These are phyloP conservation scores for Thermothelomyces thermophilus DNA, from an alignment of 2,329 filamentous ascomycete genomes.

Conservation along the genomic window DNA sequence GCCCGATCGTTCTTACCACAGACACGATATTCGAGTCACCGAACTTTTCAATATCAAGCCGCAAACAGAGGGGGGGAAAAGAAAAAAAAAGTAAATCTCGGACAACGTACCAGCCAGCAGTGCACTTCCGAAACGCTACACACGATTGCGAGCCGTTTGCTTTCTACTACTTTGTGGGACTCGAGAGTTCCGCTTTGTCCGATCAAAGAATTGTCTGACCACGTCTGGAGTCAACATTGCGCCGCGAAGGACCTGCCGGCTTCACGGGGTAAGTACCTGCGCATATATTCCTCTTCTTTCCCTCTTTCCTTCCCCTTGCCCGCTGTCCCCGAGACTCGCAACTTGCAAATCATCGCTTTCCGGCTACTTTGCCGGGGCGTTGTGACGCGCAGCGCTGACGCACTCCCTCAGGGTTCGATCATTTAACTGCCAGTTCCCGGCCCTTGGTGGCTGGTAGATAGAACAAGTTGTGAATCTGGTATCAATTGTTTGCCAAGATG, in stretches of 20 bases:
- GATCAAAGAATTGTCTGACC: no score
- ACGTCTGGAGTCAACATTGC: background rate
- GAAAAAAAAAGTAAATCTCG: no score
- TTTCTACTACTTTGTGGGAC: constrained; percentile 1
- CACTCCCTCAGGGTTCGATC: no score
- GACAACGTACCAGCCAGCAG: background rate
- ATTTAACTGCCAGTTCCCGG: no score
- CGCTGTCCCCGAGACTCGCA: constrained; percentile 1
- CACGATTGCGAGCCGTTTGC: background rate
- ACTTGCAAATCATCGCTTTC: no score
- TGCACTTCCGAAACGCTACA: background rate
- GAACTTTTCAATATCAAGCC: no score
- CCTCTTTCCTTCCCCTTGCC: no score
- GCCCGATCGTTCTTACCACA: background rate
- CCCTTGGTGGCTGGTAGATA: no score
- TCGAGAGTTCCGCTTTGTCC: no score
- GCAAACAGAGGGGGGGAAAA: no score
- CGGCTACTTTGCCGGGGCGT: no score
- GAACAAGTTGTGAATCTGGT: background rate
- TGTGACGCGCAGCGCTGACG: no score
- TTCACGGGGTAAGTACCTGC: constrained; percentile 13
- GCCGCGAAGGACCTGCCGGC: background rate
- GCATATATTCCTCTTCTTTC: constrained; percentile 5
- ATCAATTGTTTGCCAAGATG: constrained; percentile 16
- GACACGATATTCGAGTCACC: background rate